Evolutionary conservation across 169 alveolate genomes (phyloP).

Genomic region (Babesia sp.): DNA sequence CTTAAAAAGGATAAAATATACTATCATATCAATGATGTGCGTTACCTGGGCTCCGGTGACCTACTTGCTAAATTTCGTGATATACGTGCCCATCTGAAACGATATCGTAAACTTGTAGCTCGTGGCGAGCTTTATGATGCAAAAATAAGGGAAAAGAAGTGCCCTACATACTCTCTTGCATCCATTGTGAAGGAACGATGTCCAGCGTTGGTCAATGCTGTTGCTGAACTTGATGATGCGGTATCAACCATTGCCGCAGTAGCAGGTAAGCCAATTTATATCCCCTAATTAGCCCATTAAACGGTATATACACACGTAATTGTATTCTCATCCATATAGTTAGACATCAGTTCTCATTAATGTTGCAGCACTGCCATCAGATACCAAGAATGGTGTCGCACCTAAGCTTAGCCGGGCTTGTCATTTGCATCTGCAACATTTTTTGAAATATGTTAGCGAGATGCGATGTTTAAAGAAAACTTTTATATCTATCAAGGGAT

Average conservation of each 20-base stretch:
- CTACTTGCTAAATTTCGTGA: conserved; percentile 86
- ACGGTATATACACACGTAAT: conserved; percentile 1
- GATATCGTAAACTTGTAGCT: conserved; percentile 84
- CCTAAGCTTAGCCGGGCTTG: conserved; percentile 42
- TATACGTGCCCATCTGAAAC: conserved; percentile 88
- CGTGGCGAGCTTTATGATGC: conserved; percentile 86
- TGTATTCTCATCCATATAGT: background rate
- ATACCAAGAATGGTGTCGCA: conserved; percentile 41
- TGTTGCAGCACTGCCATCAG: conserved; percentile 55
- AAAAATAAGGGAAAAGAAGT: conserved; percentile 79
- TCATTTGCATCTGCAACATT: conserved; percentile 43
- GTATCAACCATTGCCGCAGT: conserved; percentile 91
- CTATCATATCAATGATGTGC: conserved; percentile 92
- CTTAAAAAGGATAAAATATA: conserved; percentile 86
- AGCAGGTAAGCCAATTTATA: conserved; percentile 85
- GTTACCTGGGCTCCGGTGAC: conserved; percentile 85
- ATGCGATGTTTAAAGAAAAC: conserved; percentile 82
- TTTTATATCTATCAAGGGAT: conserved; percentile 97
- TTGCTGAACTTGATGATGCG: conserved; percentile 97
- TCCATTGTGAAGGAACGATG: conserved; percentile 95
- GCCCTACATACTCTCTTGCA: conserved; percentile 90
- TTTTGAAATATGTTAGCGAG: conserved; percentile 50
- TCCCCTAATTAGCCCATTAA: no score
- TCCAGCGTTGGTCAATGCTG: conserved; percentile 95
- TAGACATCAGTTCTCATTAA: conserved; percentile 15